phyloP scores from a whole-genome alignment of 306 rosid species.

The Crotalaria pallida region DNA sequence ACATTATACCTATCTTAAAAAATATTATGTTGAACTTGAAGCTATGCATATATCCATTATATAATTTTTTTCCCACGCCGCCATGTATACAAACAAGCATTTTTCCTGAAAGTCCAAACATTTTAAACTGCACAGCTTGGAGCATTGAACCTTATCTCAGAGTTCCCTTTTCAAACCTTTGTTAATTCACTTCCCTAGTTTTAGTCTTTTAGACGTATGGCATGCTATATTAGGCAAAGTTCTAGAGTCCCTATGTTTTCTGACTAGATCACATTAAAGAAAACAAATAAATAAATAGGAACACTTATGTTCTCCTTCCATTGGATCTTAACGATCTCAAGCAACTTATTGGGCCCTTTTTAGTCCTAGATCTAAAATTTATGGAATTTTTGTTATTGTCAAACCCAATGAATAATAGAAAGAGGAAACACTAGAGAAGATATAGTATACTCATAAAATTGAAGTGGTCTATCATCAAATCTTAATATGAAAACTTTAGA shows the following conservation, averaged over 20 bases:
- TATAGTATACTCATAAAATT: no score
- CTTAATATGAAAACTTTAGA: no score
- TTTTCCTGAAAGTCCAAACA: neutral
- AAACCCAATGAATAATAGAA: neutral
- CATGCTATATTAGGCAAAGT: conserved; percentile 6
- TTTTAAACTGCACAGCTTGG: conserved; percentile 5
- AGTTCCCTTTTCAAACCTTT: neutral
- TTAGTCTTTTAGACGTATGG: neutral
- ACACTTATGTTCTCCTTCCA: neutral
- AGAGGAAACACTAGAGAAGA: no score
- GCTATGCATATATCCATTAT: neutral
- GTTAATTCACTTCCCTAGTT: neutral
- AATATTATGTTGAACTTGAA: neutral
- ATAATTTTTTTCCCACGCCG: neutral
- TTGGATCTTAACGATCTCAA: neutral
- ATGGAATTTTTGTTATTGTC: neutral
- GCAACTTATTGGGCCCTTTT: neutral
- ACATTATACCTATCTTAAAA: neutral
- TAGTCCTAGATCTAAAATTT: neutral
- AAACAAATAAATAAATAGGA: neutral
- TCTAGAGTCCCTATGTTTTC: neutral
- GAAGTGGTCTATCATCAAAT: no score
- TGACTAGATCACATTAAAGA: neutral
- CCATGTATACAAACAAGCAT: neutral
- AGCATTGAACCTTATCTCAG: conserved; percentile 12